Base-by-base conservation (phyloP, 139 green algal genomes). In the Desmodesmus armatus region DNA sequence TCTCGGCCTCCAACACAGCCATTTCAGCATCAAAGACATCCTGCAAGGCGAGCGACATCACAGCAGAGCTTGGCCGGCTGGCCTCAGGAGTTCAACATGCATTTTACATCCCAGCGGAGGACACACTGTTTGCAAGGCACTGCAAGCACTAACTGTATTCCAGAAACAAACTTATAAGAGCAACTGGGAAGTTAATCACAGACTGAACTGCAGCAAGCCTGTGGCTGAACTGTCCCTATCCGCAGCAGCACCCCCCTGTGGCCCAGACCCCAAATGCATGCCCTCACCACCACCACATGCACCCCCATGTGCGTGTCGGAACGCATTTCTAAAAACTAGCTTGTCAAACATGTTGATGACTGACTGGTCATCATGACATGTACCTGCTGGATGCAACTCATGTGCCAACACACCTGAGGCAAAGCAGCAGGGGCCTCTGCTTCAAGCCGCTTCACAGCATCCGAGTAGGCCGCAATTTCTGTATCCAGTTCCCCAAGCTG, bases 391-490 rank as follows among this genome's bases (percentile, higher is more conserved):
- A n/a, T n/a, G n/a, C n/a, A n/a, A n/a, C n/a, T n/a, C n/a, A n/a
- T n/a, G n/a, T n/a, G n/a, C n/a, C n/a, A n/a, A 5, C 53, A 7
- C 69, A 86, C 80, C 69, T 86, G 27, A 41, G 49, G 51, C 3
- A 80, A 5, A 51, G 43, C 71, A 70, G 47, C 62, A 15, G 31
- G 37, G 21, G 78, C 80, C 37, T 86, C 86, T 31, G 60, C 63
- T 65, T 91, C 83, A 74, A 96, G 90, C 77, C 74, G 53, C 0
- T 60, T 17, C 27, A 97, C 82, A 5, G 90, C 93, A 3, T 83
- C 79, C 41, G 92, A 86, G 84, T 98, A 98, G 19, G 89, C 87
- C 0, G 87, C 76, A 19, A 95, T 90, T 74, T 97, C 92, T 6
- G 74, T 78, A 82, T 98, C 90, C 35, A 91, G 81, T 51, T 98